Evolutionary conservation across 495 filamentous ascomycete genomes (phyloP).

Genomic region (Ascodesmis nigricans): DNA sequence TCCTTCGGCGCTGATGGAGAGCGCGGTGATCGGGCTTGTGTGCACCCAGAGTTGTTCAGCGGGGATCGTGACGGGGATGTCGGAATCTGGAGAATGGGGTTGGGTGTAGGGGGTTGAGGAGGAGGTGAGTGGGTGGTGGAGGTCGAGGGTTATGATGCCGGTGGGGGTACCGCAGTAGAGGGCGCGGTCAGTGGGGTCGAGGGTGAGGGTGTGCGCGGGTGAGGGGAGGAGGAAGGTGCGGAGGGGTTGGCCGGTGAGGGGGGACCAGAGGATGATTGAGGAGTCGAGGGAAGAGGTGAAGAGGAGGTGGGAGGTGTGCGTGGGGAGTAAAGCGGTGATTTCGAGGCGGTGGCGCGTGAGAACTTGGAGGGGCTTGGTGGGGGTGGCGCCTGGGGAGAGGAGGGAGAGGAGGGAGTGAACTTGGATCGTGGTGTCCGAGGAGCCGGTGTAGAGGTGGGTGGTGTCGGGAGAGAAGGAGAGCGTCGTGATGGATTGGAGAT

Average conservation of each 20-base stretch:
- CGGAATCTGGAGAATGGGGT: too few species aligned
- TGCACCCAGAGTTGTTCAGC: too few species aligned
- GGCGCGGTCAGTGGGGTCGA: constrained; percentile 69
- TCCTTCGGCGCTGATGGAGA: constrained; percentile 16
- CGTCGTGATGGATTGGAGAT: constrained; percentile 65
- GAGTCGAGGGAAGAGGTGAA: constrained; percentile 17
- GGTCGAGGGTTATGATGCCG: too few species aligned
- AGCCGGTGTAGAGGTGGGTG: constrained; percentile 68
- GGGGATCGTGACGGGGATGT: constrained; percentile 15
- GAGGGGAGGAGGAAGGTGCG: constrained; percentile 58
- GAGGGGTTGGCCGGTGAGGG: constrained; percentile 47
- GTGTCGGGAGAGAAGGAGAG: constrained; percentile 48
- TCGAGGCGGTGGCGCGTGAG: constrained; percentile 18
- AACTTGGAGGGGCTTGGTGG: constrained; percentile 12
- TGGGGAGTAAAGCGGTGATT: constrained; percentile 13
- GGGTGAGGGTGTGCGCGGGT: constrained; percentile 44
- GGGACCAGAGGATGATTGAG: constrained; percentile 60
- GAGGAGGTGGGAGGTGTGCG: constrained; percentile 19
- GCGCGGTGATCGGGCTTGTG: constrained; percentile 10
- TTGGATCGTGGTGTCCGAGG: constrained; percentile 68
- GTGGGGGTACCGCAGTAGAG: too few species aligned
- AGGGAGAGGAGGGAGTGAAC: constrained; percentile 66
- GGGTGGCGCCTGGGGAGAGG: constrained; percentile 26
- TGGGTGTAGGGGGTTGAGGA: too few species aligned
- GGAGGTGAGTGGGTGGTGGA: not conserved